A percentile compares a stretch with the other conserved stretches of the same genome.
Evolutionary conservation across 1,139 yeast genomes (phyloP).

Genomic region (Komagataea norvegica): DNA sequence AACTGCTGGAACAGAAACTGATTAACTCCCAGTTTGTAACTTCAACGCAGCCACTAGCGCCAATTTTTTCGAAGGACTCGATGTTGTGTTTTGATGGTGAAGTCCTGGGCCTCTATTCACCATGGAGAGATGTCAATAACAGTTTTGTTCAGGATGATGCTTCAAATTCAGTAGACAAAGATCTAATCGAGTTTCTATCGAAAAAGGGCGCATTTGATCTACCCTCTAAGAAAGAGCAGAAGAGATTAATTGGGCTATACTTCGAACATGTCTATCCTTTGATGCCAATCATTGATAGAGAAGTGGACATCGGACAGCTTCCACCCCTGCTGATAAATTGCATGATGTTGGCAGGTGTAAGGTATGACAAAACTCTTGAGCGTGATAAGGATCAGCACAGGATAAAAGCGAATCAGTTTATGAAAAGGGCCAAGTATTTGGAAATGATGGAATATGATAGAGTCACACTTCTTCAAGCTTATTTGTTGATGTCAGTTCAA

Average conservation of each 20-base stretch:
- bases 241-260: slow-evolving; percentile 5
- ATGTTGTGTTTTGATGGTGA: slow-evolving; percentile 14
- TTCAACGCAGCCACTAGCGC: slow-evolving; percentile 14
- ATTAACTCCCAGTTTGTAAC: slow-evolving; percentile 13
- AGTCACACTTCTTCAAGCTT: slow-evolving; percentile 11
- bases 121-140: slow-evolving; percentile 11
- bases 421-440: slow-evolving; percentile 5
- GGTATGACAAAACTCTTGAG: slow-evolving; percentile 4
- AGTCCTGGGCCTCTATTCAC: slow-evolving; percentile 12
- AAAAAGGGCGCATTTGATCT: slow-evolving; percentile 12
- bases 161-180: slow-evolving; percentile 7
- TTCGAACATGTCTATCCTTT: slow-evolving; percentile 10
- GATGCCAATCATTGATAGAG: slow-evolving; percentile 9
- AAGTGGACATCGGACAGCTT: slow-evolving; percentile 1
- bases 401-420: slow-evolving; percentile 7
- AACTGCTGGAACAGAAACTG: slow-evolving; percentile 6
- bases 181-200: slow-evolving; percentile 5
- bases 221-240: slow-evolving; percentile 6
- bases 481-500: slow-evolving; percentile 7
- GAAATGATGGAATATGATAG: slow-evolving; percentile 12
- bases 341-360: slow-evolving; percentile 9
- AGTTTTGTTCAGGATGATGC: neutral
- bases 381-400: neutral
- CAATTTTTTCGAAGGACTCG: slow-evolving; percentile 13
- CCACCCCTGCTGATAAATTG: slow-evolving; percentile 11